Evolutionary conservation across 2,329 filamentous ascomycete species (phyloP), one percentile per base, ranked within the genome.

Genomic region (Aspergillus calidoustus): DNA sequence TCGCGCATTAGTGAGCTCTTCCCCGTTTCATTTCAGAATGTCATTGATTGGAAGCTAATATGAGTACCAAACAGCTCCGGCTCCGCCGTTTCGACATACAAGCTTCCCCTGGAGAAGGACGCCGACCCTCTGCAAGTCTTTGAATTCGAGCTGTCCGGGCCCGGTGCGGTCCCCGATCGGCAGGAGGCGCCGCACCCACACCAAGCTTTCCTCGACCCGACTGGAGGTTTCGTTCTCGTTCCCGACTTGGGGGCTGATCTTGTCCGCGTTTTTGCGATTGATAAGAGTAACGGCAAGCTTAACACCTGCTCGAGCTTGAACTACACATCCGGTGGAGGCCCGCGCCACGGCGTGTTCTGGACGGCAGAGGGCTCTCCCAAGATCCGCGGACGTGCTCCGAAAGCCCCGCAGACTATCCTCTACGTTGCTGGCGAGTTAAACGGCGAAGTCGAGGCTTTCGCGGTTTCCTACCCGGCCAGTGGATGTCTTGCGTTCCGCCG

Each of bases 231-330:
- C 73, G 68, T 91, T 30, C 69, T 91, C 8, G 82, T 87, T 8
- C 88, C 89, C 1, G 89, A 91, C 67, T 81, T 93, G 5, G 87
- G 89, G 46, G 81, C 84, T 0, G 89, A 91, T 68, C 69, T 86
- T 7, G 74, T 91, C 52, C 86, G 85, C 64, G 76, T 86, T 79
- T 91, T 85, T 72, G 70, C 77, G 58, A 80, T 89, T 68, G 76
- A 86, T 65, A 68, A 69, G 1, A 64, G 69, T 1, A 77, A 72
- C 2, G 80, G 81, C 7, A 79, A 82, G 34, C 76, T 85, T 7
- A 69, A 69, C 19, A 74, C 80, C 64, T 80, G 79, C 28, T 79
- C 84, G 7, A 74, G 85, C 41, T 65, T 75, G 41, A 66, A 68
- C 7, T 69, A 73, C 73, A 82, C 56, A 64, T 78, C 38, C 66